phyloP scores from a whole-genome alignment of 768 basidiomycete species.

The Kwoniella dendrophila region DNA sequence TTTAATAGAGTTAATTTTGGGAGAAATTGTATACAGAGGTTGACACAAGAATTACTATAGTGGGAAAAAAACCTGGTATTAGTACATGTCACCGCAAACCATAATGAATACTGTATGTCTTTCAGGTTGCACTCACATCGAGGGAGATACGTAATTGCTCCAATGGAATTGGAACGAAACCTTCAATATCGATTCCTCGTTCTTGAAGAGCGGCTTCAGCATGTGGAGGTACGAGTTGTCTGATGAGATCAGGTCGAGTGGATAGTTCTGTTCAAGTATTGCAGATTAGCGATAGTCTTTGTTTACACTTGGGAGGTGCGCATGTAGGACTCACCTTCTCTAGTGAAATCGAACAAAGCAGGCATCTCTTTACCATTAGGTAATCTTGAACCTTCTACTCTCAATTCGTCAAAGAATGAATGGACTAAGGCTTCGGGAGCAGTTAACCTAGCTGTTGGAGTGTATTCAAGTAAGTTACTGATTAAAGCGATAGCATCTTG shows the following conservation, averaged over 20 bases:
- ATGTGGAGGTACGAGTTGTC: slow-evolving; percentile 84
- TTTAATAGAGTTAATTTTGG: too few species aligned
- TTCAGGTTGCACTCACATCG: slow-evolving; percentile 65
- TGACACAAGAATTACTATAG: too few species aligned
- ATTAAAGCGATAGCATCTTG: slow-evolving; percentile 96
- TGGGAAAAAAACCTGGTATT: too few species aligned
- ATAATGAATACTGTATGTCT: too few species aligned
- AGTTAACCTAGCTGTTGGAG: slow-evolving; percentile 94
- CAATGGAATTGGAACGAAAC: slow-evolving; percentile 95
- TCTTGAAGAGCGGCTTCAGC: slow-evolving; percentile 85
- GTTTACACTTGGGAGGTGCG: not conserved
- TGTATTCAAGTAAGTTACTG: slow-evolving; percentile 92
- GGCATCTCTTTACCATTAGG: slow-evolving; percentile 97
- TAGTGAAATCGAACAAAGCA: slow-evolving; percentile 88
- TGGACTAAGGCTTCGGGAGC: slow-evolving; percentile 62
- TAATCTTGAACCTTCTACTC: slow-evolving; percentile 86
- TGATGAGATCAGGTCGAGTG: slow-evolving; percentile 90
- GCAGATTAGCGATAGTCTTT: not conserved
- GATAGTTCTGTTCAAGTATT: slow-evolving; percentile 72
- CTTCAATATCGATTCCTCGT: slow-evolving; percentile 81
- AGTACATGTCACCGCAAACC: too few species aligned
- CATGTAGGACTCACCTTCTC: slow-evolving; percentile 73
- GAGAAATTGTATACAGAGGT: too few species aligned
- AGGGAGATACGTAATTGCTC: slow-evolving; percentile 92
- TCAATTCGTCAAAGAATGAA: slow-evolving; percentile 95